phyloP scores from a whole-genome alignment of 495 filamentous ascomycete genomes.

The Penicillium lividum region DNA sequence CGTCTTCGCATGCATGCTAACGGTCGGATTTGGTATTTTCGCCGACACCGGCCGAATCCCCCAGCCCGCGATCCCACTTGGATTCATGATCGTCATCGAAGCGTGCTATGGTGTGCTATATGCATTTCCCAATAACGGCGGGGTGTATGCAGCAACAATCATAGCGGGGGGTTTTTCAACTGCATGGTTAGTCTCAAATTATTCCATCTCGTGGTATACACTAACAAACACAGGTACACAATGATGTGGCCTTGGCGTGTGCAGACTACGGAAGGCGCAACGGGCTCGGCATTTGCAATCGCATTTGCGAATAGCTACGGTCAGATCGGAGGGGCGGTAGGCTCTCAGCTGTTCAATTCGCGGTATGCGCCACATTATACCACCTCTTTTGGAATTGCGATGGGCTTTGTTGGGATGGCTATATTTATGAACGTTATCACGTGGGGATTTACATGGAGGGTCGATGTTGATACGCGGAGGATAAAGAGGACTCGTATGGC shows the following conservation, averaged over 20 bases:
- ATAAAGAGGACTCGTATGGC: constrained; percentile 40
- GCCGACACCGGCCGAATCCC: constrained; percentile 42
- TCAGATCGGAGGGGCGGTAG: constrained; percentile 41
- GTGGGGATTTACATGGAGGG: constrained; percentile 28
- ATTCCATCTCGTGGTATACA: too few relatives aligned
- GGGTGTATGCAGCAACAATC: constrained; percentile 41
- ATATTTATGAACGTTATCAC: constrained; percentile 23
- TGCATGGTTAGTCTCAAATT: constrained; percentile 23
- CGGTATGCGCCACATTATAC: constrained; percentile 35
- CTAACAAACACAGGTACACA: constrained; percentile 27
- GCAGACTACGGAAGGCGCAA: constrained; percentile 43
- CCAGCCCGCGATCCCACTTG: constrained; percentile 38
- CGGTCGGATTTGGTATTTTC: constrained; percentile 34
- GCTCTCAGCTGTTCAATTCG: constrained; percentile 35
- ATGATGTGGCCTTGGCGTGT: constrained; percentile 40
- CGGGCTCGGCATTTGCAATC: constrained; percentile 47
- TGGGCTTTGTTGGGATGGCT: constrained; percentile 31
- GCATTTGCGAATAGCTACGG: constrained; percentile 44
- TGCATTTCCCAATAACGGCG: constrained; percentile 38
- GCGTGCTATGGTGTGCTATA: constrained; percentile 44
- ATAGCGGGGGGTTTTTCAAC: constrained; percentile 29
- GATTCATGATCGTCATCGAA: constrained; percentile 41
- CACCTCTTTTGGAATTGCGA: constrained; percentile 33
- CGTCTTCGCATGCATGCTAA: constrained; percentile 31
- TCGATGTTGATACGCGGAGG: constrained; percentile 40